These are phyloP conservation scores for Globisporangium acanthophoron DNA, from an alignment of 352 stramenopile genomes.

Conservation along the genomic window DNA sequence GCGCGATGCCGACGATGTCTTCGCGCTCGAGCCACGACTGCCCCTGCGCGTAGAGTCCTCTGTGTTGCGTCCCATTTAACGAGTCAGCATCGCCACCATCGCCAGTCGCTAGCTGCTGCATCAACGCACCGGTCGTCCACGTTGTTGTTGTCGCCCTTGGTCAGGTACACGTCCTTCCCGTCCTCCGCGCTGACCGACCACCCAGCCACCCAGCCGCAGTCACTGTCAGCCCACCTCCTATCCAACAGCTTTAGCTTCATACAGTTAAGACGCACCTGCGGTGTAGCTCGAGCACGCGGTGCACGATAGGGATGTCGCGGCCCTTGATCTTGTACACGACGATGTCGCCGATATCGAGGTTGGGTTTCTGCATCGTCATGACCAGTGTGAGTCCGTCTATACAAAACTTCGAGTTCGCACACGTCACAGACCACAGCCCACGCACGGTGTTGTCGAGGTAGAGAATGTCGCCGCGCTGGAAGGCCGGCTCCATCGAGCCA, in stretches of 20 bases:
- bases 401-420: not conserved
- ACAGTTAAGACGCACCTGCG: slow-evolving; percentile 44
- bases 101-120: not conserved
- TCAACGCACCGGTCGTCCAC: slow-evolving; percentile 93
- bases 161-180: slow-evolving; percentile 93
- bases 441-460: slow-evolving; percentile 95
- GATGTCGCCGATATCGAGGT: slow-evolving; percentile 86
- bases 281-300: slow-evolving; percentile 97
- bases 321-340: slow-evolving; percentile 98
- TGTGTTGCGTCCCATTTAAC: slow-evolving; percentile 5
- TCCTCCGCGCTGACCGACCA: slow-evolving; percentile 43
- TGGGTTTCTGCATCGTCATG: slow-evolving; percentile 39
- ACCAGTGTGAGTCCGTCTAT: too few relatives aligned
- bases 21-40: slow-evolving; percentile 98
- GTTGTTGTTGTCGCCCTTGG: slow-evolving; percentile 99
- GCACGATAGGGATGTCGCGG: slow-evolving; percentile 98
- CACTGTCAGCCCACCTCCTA: too few relatives aligned
- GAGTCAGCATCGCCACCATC: not conserved
- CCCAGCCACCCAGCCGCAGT: slow-evolving; percentile 7
- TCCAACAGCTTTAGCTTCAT: not conserved
- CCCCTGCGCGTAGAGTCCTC: slow-evolving; percentile 94
- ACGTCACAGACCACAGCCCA: not conserved
- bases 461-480: slow-evolving; percentile 98
- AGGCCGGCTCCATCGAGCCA: slow-evolving; percentile 98
- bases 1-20: slow-evolving; percentile 96